Conservation (phyloP, 2,329 filamentous ascomycete species). For the Phaeoacremonium minimum region DNA sequence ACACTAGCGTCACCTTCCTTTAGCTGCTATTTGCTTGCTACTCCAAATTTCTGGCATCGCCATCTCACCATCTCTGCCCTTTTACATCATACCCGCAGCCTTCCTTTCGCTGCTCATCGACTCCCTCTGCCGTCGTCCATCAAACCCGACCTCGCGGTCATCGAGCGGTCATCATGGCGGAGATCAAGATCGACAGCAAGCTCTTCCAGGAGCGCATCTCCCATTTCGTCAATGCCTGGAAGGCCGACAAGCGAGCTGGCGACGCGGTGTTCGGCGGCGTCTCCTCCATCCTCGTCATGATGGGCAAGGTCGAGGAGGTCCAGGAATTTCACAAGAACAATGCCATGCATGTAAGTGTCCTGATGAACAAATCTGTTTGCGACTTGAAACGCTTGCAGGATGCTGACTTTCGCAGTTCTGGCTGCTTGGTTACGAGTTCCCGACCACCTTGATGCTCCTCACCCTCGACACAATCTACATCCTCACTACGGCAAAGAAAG, state of each 20-base stretch:
- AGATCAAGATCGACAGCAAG: slow-evolving; percentile 93
- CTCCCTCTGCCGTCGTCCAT: slow-evolving; percentile 6
- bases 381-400: no score
- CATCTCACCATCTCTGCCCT: background rate
- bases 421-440: slow-evolving; percentile 97
- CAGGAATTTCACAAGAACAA: slow-evolving; percentile 93
- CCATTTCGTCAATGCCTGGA: slow-evolving; percentile 87
- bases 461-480: slow-evolving; percentile 86
- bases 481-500: slow-evolving; percentile 96
- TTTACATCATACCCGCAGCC: slow-evolving; percentile 6
- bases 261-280: slow-evolving; percentile 83
- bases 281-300: slow-evolving; percentile 80
- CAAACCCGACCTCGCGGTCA: slow-evolving; percentile 6
- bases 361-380: slow-evolving; percentile 5
- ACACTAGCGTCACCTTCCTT: no score
- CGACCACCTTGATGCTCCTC: slow-evolving; percentile 89
- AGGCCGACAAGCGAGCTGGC: slow-evolving; percentile 86
- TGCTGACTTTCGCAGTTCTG: slow-evolving; percentile 65
- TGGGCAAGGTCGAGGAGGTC: slow-evolving; percentile 91
- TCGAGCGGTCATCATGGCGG: slow-evolving; percentile 51
- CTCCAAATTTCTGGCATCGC: background rate
- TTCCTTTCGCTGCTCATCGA: slow-evolving; percentile 8
- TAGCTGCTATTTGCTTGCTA: no score
- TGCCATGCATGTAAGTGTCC: slow-evolving; percentile 72
- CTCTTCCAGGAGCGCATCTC: slow-evolving; percentile 91